A percentile compares a stretch with the other conserved stretches of the same genome.
These are phyloP conservation scores for Plantago elongata DNA, from an alignment of 257 asterid species.

Conservation along the genomic window DNA sequence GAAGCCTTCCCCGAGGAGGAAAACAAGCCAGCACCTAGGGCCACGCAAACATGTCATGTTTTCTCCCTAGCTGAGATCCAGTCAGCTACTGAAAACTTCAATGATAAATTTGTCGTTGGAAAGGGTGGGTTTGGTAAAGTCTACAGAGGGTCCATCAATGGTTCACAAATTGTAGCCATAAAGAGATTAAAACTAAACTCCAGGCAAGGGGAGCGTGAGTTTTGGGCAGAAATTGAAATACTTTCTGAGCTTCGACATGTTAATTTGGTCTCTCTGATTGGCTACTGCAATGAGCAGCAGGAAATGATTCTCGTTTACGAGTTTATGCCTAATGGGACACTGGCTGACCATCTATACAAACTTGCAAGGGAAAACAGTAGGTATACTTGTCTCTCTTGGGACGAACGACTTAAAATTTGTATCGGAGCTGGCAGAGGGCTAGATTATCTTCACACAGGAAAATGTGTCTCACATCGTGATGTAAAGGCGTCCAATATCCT, in stretches of 20 bases:
- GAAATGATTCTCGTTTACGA: constrained; percentile 36
- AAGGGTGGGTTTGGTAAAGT: constrained; percentile 40
- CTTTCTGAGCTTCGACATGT: constrained; percentile 32
- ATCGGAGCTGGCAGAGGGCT: constrained; percentile 43
- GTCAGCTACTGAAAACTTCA: constrained; percentile 30
- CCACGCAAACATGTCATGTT: constrained; percentile 23
- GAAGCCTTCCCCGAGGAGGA: constrained; percentile 14
- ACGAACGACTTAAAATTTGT: constrained; percentile 29
- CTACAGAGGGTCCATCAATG: constrained; percentile 31
- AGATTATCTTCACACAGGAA: constrained; percentile 32
- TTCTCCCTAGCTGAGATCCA: constrained; percentile 37
- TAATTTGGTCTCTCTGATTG: constrained; percentile 37
- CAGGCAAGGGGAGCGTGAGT: constrained; percentile 35
- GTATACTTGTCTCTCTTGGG: constrained; percentile 29
- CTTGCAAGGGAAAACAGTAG: constrained; percentile 3
- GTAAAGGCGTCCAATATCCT: constrained; percentile 41
- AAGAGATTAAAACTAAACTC: constrained; percentile 32
- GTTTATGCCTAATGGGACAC: constrained; percentile 36
- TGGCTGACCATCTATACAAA: constrained; percentile 36
- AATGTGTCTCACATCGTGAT: constrained; percentile 38
- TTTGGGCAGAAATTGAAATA: constrained; percentile 33
- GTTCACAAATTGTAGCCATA: constrained; percentile 30
- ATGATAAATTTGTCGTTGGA: constrained; percentile 30
- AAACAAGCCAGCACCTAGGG: constrained; percentile 6
- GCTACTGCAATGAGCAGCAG: constrained; percentile 32